Percentiles rank a stretch among this genome's conserved stretches.
Conservation (phyloP, 2,329 filamentous ascomycete genomes). For the Fusarium sp. region DNA sequence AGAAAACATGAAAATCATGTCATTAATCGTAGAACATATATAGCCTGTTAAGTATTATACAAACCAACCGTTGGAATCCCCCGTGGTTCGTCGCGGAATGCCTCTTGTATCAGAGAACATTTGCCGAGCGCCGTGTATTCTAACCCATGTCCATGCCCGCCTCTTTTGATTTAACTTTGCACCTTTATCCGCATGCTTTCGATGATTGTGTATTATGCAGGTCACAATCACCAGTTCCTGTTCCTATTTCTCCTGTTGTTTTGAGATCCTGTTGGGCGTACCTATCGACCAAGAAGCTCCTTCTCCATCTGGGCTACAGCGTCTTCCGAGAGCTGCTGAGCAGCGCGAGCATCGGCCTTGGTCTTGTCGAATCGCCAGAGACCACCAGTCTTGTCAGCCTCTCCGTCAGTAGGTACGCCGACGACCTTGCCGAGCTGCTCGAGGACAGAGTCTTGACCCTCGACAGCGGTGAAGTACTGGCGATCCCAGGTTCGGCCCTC, state of each 20-base stretch:
- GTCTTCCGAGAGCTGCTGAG: slow-evolving; percentile 54
- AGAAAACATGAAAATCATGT: slow-evolving; percentile 18
- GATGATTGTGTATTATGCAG: slow-evolving; percentile 17
- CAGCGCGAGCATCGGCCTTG: slow-evolving; percentile 55
- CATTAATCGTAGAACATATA: slow-evolving; percentile 39
- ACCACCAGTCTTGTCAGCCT: slow-evolving; percentile 70
- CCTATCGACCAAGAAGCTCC: slow-evolving; percentile 56
- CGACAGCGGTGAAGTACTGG: slow-evolving; percentile 77
- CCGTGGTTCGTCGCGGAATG: slow-evolving; percentile 12
- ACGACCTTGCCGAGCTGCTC: slow-evolving; percentile 58
- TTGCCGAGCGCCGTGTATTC: slow-evolving; percentile 30
- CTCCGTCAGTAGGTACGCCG: slow-evolving; percentile 63
- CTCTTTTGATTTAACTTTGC: slow-evolving; percentile 14
- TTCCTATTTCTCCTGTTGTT: not conserved
- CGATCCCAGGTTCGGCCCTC: slow-evolving; percentile 84
- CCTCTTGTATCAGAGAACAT: slow-evolving; percentile 21
- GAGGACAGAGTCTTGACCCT: slow-evolving; percentile 60
- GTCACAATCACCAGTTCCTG: not conserved
- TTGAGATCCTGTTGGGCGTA: slow-evolving; percentile 9
- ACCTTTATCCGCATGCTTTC: not conserved
- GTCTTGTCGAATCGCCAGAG: slow-evolving; percentile 69
- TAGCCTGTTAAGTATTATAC: slow-evolving; percentile 36
- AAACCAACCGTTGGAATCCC: slow-evolving; percentile 17
- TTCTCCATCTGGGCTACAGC: slow-evolving; percentile 59
- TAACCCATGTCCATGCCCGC: slow-evolving; percentile 26